phyloP scores from a whole-genome alignment of 1,284 basidiomycete genomes.

The Cryptococcus amylolentus region DNA sequence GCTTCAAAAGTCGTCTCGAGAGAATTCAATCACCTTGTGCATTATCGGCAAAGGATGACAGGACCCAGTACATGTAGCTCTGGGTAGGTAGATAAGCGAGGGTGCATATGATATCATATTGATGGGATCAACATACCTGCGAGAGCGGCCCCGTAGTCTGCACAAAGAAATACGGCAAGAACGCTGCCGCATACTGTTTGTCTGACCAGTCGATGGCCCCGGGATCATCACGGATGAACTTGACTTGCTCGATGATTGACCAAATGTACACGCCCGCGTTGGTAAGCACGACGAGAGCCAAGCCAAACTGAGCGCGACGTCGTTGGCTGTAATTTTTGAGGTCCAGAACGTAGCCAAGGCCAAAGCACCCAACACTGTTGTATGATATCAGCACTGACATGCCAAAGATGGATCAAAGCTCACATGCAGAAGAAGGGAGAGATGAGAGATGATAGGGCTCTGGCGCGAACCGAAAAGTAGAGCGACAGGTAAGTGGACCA shows the following conservation, averaged over 20 bases:
- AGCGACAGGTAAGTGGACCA: slow-evolving; percentile 22
- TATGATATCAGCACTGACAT: too few relatives aligned
- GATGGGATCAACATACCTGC: not conserved
- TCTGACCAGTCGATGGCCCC: slow-evolving; percentile 27
- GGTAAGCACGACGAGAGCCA: slow-evolving; percentile 19
- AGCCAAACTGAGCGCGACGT: slow-evolving; percentile 24
- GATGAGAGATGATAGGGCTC: slow-evolving; percentile 26
- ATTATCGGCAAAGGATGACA: slow-evolving; percentile 27
- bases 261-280: slow-evolving; percentile 24
- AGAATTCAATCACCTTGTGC: slow-evolving; percentile 9
- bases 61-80: slow-evolving; percentile 31
- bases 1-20: too few relatives aligned
- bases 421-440: slow-evolving; percentile 29
- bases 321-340: slow-evolving; percentile 18
- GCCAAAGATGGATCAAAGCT: not conserved
- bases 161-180: slow-evolving; percentile 30
- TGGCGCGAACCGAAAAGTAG: slow-evolving; percentile 25
- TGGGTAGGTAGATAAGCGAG: not conserved
- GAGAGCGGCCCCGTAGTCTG: slow-evolving; percentile 26
- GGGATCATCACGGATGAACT: slow-evolving; percentile 15
- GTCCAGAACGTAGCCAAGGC: slow-evolving; percentile 29
- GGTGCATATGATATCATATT: too few relatives aligned
- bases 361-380: slow-evolving; percentile 22
- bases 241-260: slow-evolving; percentile 19
- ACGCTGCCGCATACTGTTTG: slow-evolving; percentile 17